Base-by-base conservation (phyloP, 192 early-diverging fungal species). In the Chytriomyces sp. region DNA sequence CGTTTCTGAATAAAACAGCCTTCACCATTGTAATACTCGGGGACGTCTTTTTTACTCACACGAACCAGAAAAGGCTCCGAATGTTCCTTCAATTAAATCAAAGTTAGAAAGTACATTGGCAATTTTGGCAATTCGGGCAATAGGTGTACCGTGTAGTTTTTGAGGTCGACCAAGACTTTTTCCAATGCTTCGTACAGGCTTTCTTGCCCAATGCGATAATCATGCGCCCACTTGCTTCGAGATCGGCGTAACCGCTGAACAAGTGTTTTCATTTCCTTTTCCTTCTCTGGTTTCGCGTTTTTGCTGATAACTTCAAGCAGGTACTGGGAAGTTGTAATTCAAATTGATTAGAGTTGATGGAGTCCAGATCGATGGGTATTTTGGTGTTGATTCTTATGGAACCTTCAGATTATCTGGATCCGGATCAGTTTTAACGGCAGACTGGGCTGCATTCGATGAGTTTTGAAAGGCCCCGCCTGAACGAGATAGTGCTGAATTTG, bases 161-260 rank as follows among this genome's bases (percentile, higher is more conserved):
- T 93, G 13, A 98, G 85, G 69, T 93, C 92, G 18, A 86, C 88
- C 69, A 98, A 81, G 45, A 93, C 89, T 48, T 92, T 91, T 70
- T 98, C 97, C 47, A 92, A 89, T 28, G 91, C 92, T 68, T 94
- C 93, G 79, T 96, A 97, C n/a, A 98, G 83, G 77, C 94, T 89
- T 64, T 94, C 96, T 80, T 97, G 97, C 0, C 94, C 94, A 24
- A 96, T 85, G 7, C 89, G 88, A 63, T 94, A 92, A 49, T 94
- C 92, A 69, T 91, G 94, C 1, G 93, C 92, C 95, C 95, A 97
- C 83, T 95, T 95, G 50, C 93, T 93, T 72, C 92, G 86, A 71
- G 91, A 89, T 26, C 93, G 92, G 44, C 91, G 88, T 13, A 94
- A 87, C 76, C 94, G 92, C 0, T 89, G 89, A 24, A 97, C 79